Evolutionary conservation across 495 filamentous ascomycete genomes (phyloP), one percentile per base, ranked within the genome.

Genomic region (Lasiosphaeria miniovina): DNA sequence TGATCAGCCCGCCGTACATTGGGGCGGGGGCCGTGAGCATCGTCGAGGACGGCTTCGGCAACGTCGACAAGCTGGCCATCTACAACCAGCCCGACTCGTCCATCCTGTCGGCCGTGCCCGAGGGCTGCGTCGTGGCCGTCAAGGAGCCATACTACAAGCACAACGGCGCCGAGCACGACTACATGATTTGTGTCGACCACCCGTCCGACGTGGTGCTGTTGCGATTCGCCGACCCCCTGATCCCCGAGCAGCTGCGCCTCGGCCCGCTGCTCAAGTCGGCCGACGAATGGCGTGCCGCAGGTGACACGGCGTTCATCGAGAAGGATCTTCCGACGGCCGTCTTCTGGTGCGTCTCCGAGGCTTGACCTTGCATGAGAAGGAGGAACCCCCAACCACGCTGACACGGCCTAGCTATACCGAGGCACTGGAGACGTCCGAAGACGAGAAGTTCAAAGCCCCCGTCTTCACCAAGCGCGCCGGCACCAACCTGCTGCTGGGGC

Each of bases 111-210:
- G 64, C 57, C 1, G 61, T 68, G 4, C 62, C 61, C 7, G 60
- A 73, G 35, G 74, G 75, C 3, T 70, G 60, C 3, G 65, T 82
- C 12, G 58, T 80, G 0, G 58, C 77, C 11, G 64, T 84, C 58
- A 84, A 83, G 63, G 82, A 84, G 65, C 81, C 82, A 4, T 84
- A 82, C 60, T 71, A 78, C 61, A 78, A 77, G 46, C 55, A 72
- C 6, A 77, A 68, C 64, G 71, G 68, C 35, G 51, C 12, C 6
- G 68, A 77, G 49, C 75, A 74, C 11, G 68, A 71, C 34, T 78
- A 73, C 70, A 73, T 73, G 32, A 66, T 84, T 32, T 74, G 80
- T n/a, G 77, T 84, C 4, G 82, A 84, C 58, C 82, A 85, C 65
- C 63, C 78, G 11, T 78, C 74, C 11, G 80, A 84, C 60, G 54